These are phyloP conservation scores for Posidonia oceanica DNA, from an alignment of 116 monocot species.

Conservation along the genomic window DNA sequence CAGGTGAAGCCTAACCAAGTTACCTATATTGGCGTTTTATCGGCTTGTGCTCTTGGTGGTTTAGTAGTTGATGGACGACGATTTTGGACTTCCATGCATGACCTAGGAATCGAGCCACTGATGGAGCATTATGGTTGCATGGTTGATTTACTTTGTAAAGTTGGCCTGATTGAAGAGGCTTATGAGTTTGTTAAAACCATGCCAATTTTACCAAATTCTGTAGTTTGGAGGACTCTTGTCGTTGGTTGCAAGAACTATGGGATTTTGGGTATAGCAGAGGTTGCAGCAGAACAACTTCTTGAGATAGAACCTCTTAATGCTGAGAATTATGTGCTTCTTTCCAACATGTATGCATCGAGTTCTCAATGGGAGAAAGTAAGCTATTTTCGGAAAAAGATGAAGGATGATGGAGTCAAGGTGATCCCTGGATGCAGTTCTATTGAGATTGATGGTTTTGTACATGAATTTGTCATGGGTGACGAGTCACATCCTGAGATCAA, in stretches of 20 bases:
- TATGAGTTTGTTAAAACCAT: slow-evolving; percentile 48
- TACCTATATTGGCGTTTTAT: slow-evolving; percentile 63
- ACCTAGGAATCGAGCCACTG: slow-evolving; percentile 43
- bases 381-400: slow-evolving; percentile 70
- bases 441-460: slow-evolving; percentile 65
- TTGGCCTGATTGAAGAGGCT: slow-evolving; percentile 61
- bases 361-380: slow-evolving; percentile 76
- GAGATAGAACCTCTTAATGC: slow-evolving; percentile 62
- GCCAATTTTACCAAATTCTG: slow-evolving; percentile 57
- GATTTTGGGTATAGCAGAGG: slow-evolving; percentile 34
- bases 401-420: slow-evolving; percentile 38
- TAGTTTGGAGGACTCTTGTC: slow-evolving; percentile 81
- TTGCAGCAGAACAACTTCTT: slow-evolving; percentile 39
- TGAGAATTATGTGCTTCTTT: slow-evolving; percentile 79
- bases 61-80: slow-evolving; percentile 46
- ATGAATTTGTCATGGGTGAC: slow-evolving; percentile 57
- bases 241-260: slow-evolving; percentile 46
- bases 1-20: slow-evolving; percentile 82
- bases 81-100: slow-evolving; percentile 63
- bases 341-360: slow-evolving; percentile 59
- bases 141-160: slow-evolving; percentile 72
- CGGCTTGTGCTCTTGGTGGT: slow-evolving; percentile 74
- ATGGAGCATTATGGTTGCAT: slow-evolving; percentile 97
- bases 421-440: slow-evolving; percentile 69
- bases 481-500: slow-evolving; percentile 63